Conservation (phyloP, 139 green algal genomes). For the Chlorella sp. region DNA sequence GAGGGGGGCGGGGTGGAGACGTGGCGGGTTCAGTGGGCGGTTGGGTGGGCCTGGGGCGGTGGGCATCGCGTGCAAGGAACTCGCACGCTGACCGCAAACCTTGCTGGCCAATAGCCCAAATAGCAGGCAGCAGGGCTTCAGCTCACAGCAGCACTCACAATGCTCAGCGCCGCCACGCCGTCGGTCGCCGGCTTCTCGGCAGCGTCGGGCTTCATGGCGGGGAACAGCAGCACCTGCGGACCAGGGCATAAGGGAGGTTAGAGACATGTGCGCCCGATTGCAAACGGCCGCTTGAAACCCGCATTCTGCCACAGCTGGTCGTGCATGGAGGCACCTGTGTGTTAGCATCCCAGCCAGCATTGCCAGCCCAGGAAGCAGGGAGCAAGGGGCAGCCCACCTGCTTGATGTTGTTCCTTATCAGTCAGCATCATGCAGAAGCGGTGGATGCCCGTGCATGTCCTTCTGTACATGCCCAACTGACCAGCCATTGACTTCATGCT, state of each 20-base stretch:
- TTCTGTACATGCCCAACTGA: no score
- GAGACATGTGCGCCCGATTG: no score
- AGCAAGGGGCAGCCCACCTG: no score
- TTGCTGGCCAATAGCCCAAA: background rate
- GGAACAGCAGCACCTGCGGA: slow-evolving; percentile 98
- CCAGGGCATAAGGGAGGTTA: no score
- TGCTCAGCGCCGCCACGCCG: slow-evolving; percentile 8
- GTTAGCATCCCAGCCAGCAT: no score
- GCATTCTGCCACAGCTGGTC: no score
- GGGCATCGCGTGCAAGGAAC: background rate
- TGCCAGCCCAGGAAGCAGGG: no score
- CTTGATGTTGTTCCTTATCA: slow-evolving; percentile 98
- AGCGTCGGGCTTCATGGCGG: slow-evolving; percentile 97
- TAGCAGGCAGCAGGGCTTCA: background rate
- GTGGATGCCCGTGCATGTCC: no score
- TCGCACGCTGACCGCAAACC: background rate
- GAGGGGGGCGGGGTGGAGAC: background rate
- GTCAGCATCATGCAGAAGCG: slow-evolving; percentile 98
- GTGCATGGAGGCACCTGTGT: no score
- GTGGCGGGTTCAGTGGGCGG: slow-evolving; percentile 4
- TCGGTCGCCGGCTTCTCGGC: background rate
- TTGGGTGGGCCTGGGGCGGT: background rate
- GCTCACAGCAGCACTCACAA: background rate
- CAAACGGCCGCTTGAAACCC: no score
- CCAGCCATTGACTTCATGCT: no score